Percentiles rank a stretch among this genome's conserved stretches.
Evolutionary conservation across 1,284 basidiomycete genomes (phyloP).

Genomic region (Trametes polyzona): DNA sequence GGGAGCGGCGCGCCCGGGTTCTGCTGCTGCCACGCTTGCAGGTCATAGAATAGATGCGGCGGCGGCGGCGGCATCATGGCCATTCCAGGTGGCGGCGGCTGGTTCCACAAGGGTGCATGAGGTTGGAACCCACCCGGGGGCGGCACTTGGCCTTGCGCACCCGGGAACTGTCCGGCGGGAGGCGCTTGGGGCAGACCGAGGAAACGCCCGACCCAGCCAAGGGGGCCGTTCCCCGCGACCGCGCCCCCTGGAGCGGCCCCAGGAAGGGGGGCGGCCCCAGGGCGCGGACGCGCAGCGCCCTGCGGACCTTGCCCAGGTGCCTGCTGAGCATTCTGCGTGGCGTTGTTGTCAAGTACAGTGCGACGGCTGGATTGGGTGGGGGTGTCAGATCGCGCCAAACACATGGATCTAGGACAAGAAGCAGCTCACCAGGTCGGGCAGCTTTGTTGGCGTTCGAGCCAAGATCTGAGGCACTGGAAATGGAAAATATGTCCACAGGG

Average conservation of each 20-base stretch:
- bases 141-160: slow-evolving; percentile 15
- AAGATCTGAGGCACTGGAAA: slow-evolving; percentile 95
- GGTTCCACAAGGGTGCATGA: slow-evolving; percentile 25
- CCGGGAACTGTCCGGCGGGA: slow-evolving; percentile 19
- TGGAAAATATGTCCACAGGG: slow-evolving; percentile 98
- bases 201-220: slow-evolving; percentile 53
- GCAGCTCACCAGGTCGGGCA: slow-evolving; percentile 92
- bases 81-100: neutral
- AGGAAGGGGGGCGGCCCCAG: slow-evolving; percentile 14
- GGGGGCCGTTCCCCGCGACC: slow-evolving; percentile 16
- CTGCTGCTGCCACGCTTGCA: slow-evolving; percentile 31
- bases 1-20: slow-evolving; percentile 31
- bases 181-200: slow-evolving; percentile 44
- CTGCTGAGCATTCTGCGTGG: slow-evolving; percentile 29
- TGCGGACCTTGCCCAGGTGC: slow-evolving; percentile 35
- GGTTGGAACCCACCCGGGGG: slow-evolving; percentile 6
- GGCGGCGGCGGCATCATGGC: neutral
- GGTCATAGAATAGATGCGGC: slow-evolving; percentile 10
- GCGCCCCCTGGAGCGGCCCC: slow-evolving; percentile 13
- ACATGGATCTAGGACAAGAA: slow-evolving; percentile 9
- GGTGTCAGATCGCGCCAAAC: slow-evolving; percentile 14
- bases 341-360: slow-evolving; percentile 73
- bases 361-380: slow-evolving; percentile 62
- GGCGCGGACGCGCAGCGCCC: slow-evolving; percentile 20
- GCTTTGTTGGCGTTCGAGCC: slow-evolving; percentile 95